Percentiles rank a stretch among this genome's conserved stretches.
Evolutionary conservation across 305 asterid species (phyloP).

Genomic region (Fraxinus ornus): DNA sequence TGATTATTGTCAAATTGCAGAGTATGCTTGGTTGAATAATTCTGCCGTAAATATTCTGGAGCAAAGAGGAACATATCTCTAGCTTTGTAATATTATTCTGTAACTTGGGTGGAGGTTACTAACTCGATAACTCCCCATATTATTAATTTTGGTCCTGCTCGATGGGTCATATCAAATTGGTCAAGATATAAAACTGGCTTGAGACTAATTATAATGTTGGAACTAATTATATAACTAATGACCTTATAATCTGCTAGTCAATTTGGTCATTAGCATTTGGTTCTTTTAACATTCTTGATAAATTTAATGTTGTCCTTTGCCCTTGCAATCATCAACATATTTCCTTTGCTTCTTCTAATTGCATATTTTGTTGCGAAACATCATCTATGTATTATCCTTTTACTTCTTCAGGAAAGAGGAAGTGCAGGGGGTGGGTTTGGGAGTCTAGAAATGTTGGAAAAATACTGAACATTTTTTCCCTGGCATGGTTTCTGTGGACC

Average conservation of each 20-base stretch:
- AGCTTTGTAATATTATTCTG: not conserved
- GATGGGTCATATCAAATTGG: constrained; percentile 1
- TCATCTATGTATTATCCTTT: not conserved
- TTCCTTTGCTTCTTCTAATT: not conserved
- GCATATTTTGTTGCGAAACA: not conserved
- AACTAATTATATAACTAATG: constrained; percentile 3
- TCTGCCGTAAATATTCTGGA: not conserved
- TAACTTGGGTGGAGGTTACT: not conserved
- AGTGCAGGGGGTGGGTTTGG: not conserved
- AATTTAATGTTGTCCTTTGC: not conserved
- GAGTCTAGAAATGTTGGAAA: constrained; percentile 3
- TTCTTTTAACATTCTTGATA: constrained; percentile 8
- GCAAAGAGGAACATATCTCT: constrained; percentile 11
- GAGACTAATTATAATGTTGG: not conserved
- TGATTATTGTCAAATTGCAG: constrained; percentile 3
- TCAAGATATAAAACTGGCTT: not conserved
- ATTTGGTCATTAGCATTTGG: not conserved
- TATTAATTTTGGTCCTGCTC: not conserved
- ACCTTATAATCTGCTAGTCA: not conserved
- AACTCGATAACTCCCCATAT: not conserved
- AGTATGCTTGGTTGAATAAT: not conserved
- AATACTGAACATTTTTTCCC: not conserved
- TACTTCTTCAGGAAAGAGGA: constrained; percentile 12
- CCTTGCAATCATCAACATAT: constrained; percentile 3
- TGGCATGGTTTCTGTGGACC: constrained; percentile 3